phyloP scores from a whole-genome alignment of 495 filamentous ascomycete species.

The Podospora tetraspora region DNA sequence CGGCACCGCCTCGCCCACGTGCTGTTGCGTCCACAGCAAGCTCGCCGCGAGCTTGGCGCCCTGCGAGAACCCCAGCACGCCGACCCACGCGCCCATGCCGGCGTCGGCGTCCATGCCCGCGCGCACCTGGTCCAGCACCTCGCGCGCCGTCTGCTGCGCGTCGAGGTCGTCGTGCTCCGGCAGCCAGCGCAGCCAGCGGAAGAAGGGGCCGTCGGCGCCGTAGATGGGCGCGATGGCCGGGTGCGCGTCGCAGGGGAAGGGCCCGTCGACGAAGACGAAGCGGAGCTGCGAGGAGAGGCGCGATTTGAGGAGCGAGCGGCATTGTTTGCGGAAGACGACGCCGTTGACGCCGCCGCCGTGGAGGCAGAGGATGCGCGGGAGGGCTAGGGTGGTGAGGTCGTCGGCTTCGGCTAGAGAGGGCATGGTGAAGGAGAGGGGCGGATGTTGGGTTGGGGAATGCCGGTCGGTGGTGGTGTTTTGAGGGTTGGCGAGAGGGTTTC shows the following conservation, averaged over 20 bases:
- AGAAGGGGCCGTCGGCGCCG: slow-evolving; percentile 50
- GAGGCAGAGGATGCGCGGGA: slow-evolving; percentile 62
- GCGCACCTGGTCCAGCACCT: slow-evolving; percentile 25
- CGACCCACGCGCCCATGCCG: slow-evolving; percentile 50
- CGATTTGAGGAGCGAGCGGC: slow-evolving; percentile 42
- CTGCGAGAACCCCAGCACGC: slow-evolving; percentile 52
- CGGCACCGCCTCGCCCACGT: slow-evolving; percentile 9
- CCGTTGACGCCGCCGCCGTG: slow-evolving; percentile 63
- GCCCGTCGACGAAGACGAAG: slow-evolving; percentile 55
- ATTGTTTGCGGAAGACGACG: slow-evolving; percentile 55
- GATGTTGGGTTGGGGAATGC: not conserved
- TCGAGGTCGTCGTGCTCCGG: slow-evolving; percentile 44
- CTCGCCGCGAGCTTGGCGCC: slow-evolving; percentile 57
- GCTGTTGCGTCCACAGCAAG: slow-evolving; percentile 34
- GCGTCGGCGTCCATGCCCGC: slow-evolving; percentile 40
- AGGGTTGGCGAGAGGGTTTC: not conserved
- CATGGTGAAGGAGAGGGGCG: not conserved
- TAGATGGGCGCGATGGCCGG: slow-evolving; percentile 51
- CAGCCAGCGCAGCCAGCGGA: slow-evolving; percentile 54
- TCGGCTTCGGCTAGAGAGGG: not conserved
- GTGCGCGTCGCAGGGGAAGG: slow-evolving; percentile 47
- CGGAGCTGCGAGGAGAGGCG: slow-evolving; percentile 48
- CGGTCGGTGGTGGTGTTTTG: not conserved
- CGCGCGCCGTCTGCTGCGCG: slow-evolving; percentile 17
- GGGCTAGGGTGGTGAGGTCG: slow-evolving; percentile 28